These are phyloP conservation scores for Daldinia sp. DNA, from an alignment of 2,329 filamentous ascomycete species.

Conservation along the genomic window DNA sequence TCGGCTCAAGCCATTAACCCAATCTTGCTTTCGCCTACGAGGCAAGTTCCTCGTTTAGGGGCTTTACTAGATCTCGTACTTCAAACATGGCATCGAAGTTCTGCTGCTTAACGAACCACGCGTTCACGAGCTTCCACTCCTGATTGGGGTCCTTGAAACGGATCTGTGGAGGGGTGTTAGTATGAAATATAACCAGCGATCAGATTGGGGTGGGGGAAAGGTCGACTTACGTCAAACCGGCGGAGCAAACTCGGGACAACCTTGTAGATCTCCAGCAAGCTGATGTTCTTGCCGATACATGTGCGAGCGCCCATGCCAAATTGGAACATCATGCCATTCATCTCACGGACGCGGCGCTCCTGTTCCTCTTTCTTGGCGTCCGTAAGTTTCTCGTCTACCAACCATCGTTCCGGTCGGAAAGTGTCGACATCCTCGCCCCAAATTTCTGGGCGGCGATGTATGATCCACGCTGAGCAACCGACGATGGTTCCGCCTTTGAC, in stretches of 20 bases:
- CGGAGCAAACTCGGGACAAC: conserved; percentile 67
- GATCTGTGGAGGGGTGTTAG: conserved; percentile 51
- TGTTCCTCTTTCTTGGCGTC: conserved; percentile 46
- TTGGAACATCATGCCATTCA: conserved; percentile 76
- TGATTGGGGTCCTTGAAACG: conserved; percentile 60
- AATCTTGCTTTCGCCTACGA: background rate
- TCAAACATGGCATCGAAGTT: conserved; percentile 60
- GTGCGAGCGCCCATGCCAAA: conserved; percentile 77
- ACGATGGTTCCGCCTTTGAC: conserved; percentile 77
- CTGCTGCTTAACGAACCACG: conserved; percentile 70
- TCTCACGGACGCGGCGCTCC: conserved; percentile 66
- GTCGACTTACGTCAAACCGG: conserved; percentile 67
- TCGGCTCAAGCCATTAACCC: background rate
- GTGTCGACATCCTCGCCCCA: conserved; percentile 73
- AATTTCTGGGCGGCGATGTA: conserved; percentile 72
- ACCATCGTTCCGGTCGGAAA: conserved; percentile 75
- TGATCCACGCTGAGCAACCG: conserved; percentile 77
- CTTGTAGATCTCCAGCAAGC: conserved; percentile 70
- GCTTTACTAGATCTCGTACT: conserved; percentile 54
- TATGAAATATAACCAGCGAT: background rate
- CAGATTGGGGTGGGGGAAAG: background rate
- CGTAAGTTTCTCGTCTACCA: conserved; percentile 53
- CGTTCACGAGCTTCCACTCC: conserved; percentile 67
- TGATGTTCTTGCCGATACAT: conserved; percentile 74
- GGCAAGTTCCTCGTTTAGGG: conserved; percentile 37